A percentile compares a stretch with the other conserved stretches of the same genome.
phyloP scores from a whole-genome alignment of 2,329 filamentous ascomycete species.

The Paracoccidioides lutzii region DNA sequence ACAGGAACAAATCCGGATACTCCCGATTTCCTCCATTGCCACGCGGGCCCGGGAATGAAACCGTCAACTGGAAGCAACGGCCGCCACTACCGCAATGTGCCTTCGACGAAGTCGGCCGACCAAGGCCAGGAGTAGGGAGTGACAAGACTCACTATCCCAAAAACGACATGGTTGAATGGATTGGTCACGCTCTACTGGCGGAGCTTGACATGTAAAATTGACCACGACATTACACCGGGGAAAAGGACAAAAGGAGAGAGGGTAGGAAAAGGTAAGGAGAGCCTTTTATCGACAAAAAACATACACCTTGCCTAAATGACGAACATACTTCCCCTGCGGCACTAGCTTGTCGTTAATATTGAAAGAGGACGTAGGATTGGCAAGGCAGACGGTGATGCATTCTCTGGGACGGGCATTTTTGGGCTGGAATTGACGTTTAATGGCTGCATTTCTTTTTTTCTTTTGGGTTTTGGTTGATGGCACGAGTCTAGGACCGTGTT shows the following conservation, averaged over 20 bases:
- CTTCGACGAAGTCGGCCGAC: slow-evolving; percentile 16
- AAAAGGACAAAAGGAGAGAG: not conserved
- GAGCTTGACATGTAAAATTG: slow-evolving; percentile 9
- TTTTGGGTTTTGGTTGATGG: not conserved
- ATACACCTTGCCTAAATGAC: not conserved
- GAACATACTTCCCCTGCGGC: not conserved
- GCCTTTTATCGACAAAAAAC: not conserved
- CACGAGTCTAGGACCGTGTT: not conserved
- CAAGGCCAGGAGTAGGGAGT: slow-evolving; percentile 1
- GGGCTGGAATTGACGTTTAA: too few species aligned
- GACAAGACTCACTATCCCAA: slow-evolving; percentile 7
- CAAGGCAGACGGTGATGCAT: not conserved
- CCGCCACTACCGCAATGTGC: slow-evolving; percentile 11
- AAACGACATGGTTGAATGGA: slow-evolving; percentile 6
- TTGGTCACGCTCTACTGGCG: slow-evolving; percentile 9
- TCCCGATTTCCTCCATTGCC: slow-evolving; percentile 21
- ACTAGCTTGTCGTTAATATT: not conserved
- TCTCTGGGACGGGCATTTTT: not conserved
- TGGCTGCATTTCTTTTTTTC: too few species aligned
- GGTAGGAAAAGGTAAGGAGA: not conserved
- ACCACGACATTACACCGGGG: not conserved
- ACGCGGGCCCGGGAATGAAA: slow-evolving; percentile 20
- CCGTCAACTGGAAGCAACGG: slow-evolving; percentile 22
- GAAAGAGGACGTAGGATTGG: not conserved
- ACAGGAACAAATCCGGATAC: slow-evolving; percentile 19